Conservation (phyloP, 2,329 filamentous ascomycete genomes). For the Sphaerulina musiva region DNA sequence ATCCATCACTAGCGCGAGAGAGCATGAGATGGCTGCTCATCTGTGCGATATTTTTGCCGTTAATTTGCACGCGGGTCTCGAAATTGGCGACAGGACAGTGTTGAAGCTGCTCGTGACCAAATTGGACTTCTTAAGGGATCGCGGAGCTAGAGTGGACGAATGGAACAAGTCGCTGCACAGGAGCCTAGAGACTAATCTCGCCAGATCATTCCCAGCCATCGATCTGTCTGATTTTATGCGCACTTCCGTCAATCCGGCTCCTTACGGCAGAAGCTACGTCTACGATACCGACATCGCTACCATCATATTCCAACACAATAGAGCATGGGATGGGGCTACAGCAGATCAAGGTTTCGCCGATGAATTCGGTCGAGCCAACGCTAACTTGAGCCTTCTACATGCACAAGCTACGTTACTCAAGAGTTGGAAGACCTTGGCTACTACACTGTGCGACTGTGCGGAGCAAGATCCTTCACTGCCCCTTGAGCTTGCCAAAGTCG, state of each 20-base stretch:
- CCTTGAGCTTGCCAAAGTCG: conserved; percentile 65
- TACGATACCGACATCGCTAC: conserved; percentile 74
- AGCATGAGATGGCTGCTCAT: conserved; percentile 62
- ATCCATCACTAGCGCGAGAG: conserved; percentile 30
- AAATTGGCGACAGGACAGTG: conserved; percentile 62
- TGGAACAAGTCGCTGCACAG: conserved; percentile 85
- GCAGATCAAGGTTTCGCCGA: conserved; percentile 62
- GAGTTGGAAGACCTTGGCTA: conserved; percentile 80
- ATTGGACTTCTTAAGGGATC: conserved; percentile 70
- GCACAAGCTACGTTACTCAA: conserved; percentile 81
- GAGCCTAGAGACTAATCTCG: conserved; percentile 80
- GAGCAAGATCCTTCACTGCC: conserved; percentile 53
- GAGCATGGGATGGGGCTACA: conserved; percentile 60
- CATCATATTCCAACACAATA: conserved; percentile 68
- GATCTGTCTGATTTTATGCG: conserved; percentile 74
- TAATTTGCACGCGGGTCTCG: conserved; percentile 78
- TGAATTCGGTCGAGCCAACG: conserved; percentile 76
- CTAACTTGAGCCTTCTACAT: conserved; percentile 86
- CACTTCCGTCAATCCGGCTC: conserved; percentile 47
- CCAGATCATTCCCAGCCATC: conserved; percentile 66
- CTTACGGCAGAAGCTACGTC: conserved; percentile 69
- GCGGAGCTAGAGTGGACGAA: conserved; percentile 68
- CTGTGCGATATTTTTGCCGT: conserved; percentile 85
- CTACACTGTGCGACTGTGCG: conserved; percentile 67
- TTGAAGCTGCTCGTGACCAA: conserved; percentile 66